Evolutionary conservation across 2,329 filamentous ascomycete genomes (phyloP), one percentile per base, ranked within the genome.

Genomic region (Pseudonectria buxi): DNA sequence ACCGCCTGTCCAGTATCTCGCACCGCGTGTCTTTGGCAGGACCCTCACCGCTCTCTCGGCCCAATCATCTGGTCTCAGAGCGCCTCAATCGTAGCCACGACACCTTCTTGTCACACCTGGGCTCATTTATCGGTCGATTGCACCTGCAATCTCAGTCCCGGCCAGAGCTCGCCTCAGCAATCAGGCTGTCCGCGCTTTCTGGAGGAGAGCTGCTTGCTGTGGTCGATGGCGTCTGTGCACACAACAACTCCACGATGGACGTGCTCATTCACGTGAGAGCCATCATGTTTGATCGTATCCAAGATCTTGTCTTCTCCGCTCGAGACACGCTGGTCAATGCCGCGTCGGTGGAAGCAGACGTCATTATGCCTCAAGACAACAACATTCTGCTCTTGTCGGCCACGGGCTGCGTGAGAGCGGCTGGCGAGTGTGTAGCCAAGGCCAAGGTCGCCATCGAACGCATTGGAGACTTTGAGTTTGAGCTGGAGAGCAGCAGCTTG

Each of bases 131-230:
- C 56, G 92, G 92, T 12, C 72, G 78, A 26, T 73, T 95, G 37
- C 87, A 95, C 59, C 71, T 95, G 41, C 88, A 95, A 57, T 92
- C 89, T n/a, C 83, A 92, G 43, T 92, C 88, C 7, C 83, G 87
- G 7, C 78, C 83, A 1, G 88, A 95, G 57, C 72, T 96, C 32
- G 78, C 88, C 24, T 65, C 81, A 10, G 88, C 86, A 12, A 90
- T 94, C 31, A 82, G 86, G 55, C 82, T 90, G 56, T 86, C 89
- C 7, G 85, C 89, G 9, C 72, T 78, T 7, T 88, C 89, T 3
- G 94, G 89, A 44, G 81, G 82, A 30, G 78, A 83, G 46, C 71
- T 96, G 32, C 69, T 95, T 33, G 73, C 78, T 12, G 79, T 95
- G 10, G 76, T 95, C 10, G 86, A 94, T 52, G 77, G 83, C 37